Evolutionary conservation across 1,284 basidiomycete species (phyloP).

Genomic region (Ceratobasidium sp.): DNA sequence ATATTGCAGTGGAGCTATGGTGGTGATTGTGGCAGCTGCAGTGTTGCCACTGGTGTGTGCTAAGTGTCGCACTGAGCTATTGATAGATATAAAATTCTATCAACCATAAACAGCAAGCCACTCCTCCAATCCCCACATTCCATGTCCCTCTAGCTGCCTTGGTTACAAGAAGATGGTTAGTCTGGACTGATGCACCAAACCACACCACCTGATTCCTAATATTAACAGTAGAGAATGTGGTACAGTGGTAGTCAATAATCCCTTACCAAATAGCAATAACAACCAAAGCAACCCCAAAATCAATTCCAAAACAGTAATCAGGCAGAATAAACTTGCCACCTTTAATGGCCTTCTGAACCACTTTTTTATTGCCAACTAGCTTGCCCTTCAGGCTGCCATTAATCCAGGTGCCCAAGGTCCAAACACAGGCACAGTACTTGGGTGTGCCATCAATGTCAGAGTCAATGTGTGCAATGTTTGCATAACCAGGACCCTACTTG

Average conservation of each 20-base stretch:
- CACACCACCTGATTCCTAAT: not conserved
- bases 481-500: not conserved
- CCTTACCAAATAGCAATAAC: not conserved
- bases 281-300: not conserved
- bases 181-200: not conserved
- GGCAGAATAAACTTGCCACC: not conserved
- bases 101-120: not conserved
- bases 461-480: not conserved
- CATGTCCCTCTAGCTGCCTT: not conserved
- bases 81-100: no score
- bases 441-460: not conserved
- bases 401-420: not conserved
- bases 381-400: not conserved
- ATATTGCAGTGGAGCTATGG: no score
- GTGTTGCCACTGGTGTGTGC: no score
- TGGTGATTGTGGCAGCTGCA: no score
- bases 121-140: not conserved
- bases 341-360: not conserved
- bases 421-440: not conserved
- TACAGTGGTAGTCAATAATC: not conserved
- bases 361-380: not conserved
- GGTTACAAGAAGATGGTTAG: not conserved
- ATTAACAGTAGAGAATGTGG: not conserved
- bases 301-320: not conserved
- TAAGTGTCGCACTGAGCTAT: no score